Base-by-base conservation (phyloP, 495 filamentous ascomycete species). In the Tuber umbilicatum region DNA sequence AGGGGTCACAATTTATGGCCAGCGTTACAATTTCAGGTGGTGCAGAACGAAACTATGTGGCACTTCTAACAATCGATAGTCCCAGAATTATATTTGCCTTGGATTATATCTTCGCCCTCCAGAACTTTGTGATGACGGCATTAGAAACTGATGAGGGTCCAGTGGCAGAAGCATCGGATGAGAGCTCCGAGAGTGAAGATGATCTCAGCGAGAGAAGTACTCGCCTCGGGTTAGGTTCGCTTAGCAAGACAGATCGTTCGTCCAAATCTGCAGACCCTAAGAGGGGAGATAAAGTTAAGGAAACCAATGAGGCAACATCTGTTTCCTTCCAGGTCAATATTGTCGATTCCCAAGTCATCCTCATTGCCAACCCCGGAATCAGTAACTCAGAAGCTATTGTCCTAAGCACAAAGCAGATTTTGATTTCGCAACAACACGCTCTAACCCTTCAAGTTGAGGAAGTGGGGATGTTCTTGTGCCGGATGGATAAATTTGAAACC, bases 1-100 rank as follows among this genome's bases (percentile, higher is more conserved):
- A 91, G 71, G 94, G 95, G 16, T 92, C 97, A 81, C 95, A 98
- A 84, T 97, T 98, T 82, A 98, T 99, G 96, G 95, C 95, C 47
- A 96, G 91, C 84, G 85, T 99, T 41, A 94, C 93, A 12, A 94
- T 98, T 82, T 94, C 96, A 12, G 92, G 93, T 39, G 94, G 94
- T 5, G 84, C 90, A 43, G 90, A 97, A 14, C 88, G 89, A 76
- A 92, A 92, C 84, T 83, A 97, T 69, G 93, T 98, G 78, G 93
- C 92, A 5, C 91, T 97, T 82, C 86, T 97, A 76, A 96, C 94
- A n/a, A 89, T 99, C 74, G 95, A 99, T 81, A 98, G 96, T 76
- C 95, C 95, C 16, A 90, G 94, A 12, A 88, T 98, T 73, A 97
- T 99, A 71, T 91, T 99, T 81, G 94, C 96, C 5, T 85, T 99